These are phyloP conservation scores for Pyrenula aspistea DNA, from an alignment of 495 filamentous ascomycete genomes.

Conservation along the genomic window DNA sequence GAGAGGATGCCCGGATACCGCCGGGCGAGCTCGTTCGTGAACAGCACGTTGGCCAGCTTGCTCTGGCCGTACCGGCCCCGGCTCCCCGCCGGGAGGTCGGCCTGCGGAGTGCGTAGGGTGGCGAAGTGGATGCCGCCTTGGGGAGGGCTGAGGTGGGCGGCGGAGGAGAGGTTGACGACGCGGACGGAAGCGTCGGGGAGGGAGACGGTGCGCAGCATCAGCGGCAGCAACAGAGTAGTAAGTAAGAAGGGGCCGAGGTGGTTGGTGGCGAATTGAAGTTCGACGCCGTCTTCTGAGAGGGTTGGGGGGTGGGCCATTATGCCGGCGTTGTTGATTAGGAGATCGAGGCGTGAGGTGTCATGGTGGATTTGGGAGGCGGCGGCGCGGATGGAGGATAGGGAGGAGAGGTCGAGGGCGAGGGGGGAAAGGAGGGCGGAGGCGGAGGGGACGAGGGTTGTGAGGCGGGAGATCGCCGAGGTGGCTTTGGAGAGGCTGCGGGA, in stretches of 20 bases:
- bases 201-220: slow-evolving; percentile 32
- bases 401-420: slow-evolving; percentile 34
- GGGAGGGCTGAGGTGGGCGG: slow-evolving; percentile 31
- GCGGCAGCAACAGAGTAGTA: slow-evolving; percentile 29
- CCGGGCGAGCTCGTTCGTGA: slow-evolving; percentile 22
- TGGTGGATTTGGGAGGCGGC: slow-evolving; percentile 25
- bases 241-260: slow-evolving; percentile 38
- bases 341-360: slow-evolving; percentile 25
- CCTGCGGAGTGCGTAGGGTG: slow-evolving; percentile 23
- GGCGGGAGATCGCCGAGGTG: slow-evolving; percentile 32
- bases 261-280: slow-evolving; percentile 37
- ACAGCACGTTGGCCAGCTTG: slow-evolving; percentile 37
- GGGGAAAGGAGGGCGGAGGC: slow-evolving; percentile 29
- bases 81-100: slow-evolving; percentile 21
- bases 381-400: slow-evolving; percentile 26
- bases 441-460: slow-evolving; percentile 26
- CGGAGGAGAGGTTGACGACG: slow-evolving; percentile 29
- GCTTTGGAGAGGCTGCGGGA: slow-evolving; percentile 44
- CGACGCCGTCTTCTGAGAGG: slow-evolving; percentile 28
- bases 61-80: slow-evolving; percentile 23
- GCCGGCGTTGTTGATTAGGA: slow-evolving; percentile 36
- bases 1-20: slow-evolving; percentile 27
- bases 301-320: slow-evolving; percentile 32
- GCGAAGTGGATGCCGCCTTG: slow-evolving; percentile 7
- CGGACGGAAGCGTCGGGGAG: slow-evolving; percentile 18